Evolutionary conservation across 108 stramenopile genomes (phyloP), one percentile per base, ranked within the genome.

Genomic region (Nannochloropsis gaditana): DNA sequence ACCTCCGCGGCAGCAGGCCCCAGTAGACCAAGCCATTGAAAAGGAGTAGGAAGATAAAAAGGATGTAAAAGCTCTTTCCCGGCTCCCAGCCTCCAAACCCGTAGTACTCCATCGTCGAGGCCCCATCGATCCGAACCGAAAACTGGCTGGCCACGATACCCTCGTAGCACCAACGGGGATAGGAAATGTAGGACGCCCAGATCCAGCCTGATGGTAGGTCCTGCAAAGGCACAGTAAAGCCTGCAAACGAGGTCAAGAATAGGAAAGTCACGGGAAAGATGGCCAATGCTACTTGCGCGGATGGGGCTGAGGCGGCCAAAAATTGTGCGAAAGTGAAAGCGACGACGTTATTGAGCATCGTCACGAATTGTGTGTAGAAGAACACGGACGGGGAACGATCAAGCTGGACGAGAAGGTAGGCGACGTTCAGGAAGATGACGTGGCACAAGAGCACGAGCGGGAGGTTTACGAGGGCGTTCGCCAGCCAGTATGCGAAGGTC

Each of bases 241-340:
- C 88, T 9, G 88, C 84, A 44, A 89, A 89, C 11, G 44, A 85
- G 11, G 44, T 43, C 6, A 84, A 15, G 82, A 89, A 85, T 81
- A 89, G 44, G 44, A 89, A 85, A n/a, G 79, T 85, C 42, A 89
- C 73, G 44, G 88, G 88, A 17, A 89, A 89, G 41, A 89, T 21
- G 5, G 45, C 82, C 11, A 89, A 82, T 6, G 88, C 84, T n/a
- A 89, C 79, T 42, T 84, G 85, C 17, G 45, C 21, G 21, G 43
- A 80, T 21, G 45, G 42, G 43, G 85, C 81, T 17, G 43, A 9
- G n/a, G 88, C 88, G 41, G 88, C 88, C 21, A 89, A 44, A 19
- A 47, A 85, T 41, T 85, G 50, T 9, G 85, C 21, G 41, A 80
- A 89, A 82, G 82, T 85, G 83, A 83, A 89, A 6, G 84, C 15